Evolutionary conservation across 31 red algal genomes (phyloP), one percentile per base, ranked within the genome.

Genomic region (Porphyra umbilicalis): DNA sequence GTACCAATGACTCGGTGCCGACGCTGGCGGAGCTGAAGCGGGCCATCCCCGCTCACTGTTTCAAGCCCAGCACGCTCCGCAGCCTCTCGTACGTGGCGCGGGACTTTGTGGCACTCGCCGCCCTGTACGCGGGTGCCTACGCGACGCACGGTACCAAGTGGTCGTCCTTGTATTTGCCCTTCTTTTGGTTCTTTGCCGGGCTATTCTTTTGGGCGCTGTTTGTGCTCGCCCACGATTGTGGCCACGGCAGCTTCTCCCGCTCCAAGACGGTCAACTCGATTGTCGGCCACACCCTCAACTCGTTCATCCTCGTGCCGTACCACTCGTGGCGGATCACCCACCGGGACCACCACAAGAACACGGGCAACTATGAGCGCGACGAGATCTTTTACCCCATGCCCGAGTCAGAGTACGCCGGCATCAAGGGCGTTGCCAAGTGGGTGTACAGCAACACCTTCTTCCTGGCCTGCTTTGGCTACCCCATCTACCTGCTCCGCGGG

Each of bases 191-290:
- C 84, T 90, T 87, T 80, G 82, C 84, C 18, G 86, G 87, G 20
- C 88, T 94, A 67, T 86, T 86, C 78, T 89, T 94, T 84, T 96
- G 93, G 93, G 85, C 93, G 46, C 35, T 96, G 29, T 96, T 89
- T 76, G 93, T 98, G 9, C 71, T 92, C 32, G 95, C 89, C 11
- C 95, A 98, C 85, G 95, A 98, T 15, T 98, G 95, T 76, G 95
- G 95, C 8, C 95, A 98, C 82, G 89, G 92, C 6, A 85, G 85
- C 34, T 98, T 98, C 79, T 94, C 87, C 10, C 35, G 82, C 8
- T 84, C 83, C 77, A 85, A 87, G 33, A 83, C 38, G 39, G 81
- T 98, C 79, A 89, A 98, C 37, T 83, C 84, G 25, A 80, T 89
- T 33, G 89, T 98, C 34, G 95, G 95, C 35, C 88, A 85, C 39